phyloP scores from a whole-genome alignment of 306 rosid genomes.

The peach (Prunus persica) region Prunus_persica_NCBIv2 NC_034014.1:17977501-17978000 shows the following conservation, averaged over 20 bases:
- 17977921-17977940: constrained; percentile 9
- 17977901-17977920: constrained; percentile 52
- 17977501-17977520: constrained; percentile 96
- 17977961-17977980: constrained; percentile 22
- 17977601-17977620: constrained; percentile 14
- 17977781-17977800: constrained; percentile 34
- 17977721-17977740: constrained; percentile 12
- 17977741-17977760: constrained; percentile 17
- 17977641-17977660: constrained; percentile 40
- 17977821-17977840: constrained; percentile 90
- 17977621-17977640: constrained; percentile 22
- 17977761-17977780: constrained; percentile 11
- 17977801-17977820: constrained; percentile 69
- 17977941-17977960: constrained; percentile 23
- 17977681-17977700: constrained; percentile 95
- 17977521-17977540: constrained; percentile 98
- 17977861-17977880: constrained; percentile 97
- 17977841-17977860: constrained; percentile 89
- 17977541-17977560: constrained; percentile 78
- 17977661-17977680: constrained; percentile 94
- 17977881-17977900: constrained; percentile 85
- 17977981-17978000: constrained; percentile 53
- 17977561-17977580: neutral
- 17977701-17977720: constrained; percentile 86
- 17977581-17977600: constrained; percentile 2